Evolutionary conservation across 176 grass and related monocot genomes (phyloP).

Genomic region (Tillandsia leiboldiana): DNA sequence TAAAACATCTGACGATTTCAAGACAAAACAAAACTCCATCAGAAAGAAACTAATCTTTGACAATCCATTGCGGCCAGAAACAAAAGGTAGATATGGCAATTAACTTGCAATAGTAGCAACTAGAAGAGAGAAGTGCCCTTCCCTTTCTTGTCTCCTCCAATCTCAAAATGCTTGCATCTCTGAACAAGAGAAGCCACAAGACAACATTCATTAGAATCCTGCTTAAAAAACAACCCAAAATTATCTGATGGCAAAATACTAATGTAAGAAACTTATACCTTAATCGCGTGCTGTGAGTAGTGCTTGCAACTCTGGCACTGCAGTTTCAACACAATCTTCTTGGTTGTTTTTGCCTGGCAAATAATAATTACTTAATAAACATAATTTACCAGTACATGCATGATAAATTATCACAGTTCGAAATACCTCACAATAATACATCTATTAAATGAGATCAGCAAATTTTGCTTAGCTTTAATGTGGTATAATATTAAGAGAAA

Average conservation of each 20-base stretch:
- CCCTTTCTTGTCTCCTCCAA: constrained; percentile 94
- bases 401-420: no score
- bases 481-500: no score
- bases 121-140: constrained; percentile 96
- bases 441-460: neutral
- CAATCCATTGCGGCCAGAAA: neutral
- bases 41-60: neutral
- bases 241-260: constrained; percentile 1
- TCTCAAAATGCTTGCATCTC: constrained; percentile 99
- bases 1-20: neutral
- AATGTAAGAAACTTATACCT: constrained; percentile 25
- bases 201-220: neutral
- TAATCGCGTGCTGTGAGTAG: constrained; percentile 64
- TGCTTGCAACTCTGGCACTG: constrained; percentile 95
- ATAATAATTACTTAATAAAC: neutral
- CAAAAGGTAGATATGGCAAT: neutral
- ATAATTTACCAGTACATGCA: neutral
- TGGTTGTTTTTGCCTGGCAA: constrained; percentile 84
- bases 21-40: neutral
- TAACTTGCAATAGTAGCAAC: neutral
- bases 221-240: neutral
- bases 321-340: constrained; percentile 92
- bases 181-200: constrained; percentile 13
- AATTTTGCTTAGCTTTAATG: neutral
- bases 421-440: no score